Evolutionary conservation across 2,329 filamentous ascomycete species (phyloP).

Genomic region (Rhynchosporium graminicola): DNA sequence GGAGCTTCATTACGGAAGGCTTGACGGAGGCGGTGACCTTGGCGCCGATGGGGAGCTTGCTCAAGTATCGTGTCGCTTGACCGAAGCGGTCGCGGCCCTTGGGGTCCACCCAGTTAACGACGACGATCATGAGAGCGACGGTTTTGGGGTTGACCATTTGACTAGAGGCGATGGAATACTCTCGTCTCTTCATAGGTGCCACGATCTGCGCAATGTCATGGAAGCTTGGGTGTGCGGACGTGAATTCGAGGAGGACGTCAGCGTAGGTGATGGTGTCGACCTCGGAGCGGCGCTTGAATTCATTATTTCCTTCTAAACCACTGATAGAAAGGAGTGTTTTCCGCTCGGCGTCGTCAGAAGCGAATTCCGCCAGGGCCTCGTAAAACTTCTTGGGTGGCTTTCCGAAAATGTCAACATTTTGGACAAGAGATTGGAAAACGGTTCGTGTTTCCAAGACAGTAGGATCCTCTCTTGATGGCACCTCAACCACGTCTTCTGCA

Average conservation of each 20-base stretch:
- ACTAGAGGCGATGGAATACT: conserved; percentile 98
- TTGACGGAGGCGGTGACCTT: conserved; percentile 92
- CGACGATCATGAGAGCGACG: conserved; percentile 96
- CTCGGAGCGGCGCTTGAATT: conserved; percentile 91
- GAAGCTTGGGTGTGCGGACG: conserved; percentile 84
- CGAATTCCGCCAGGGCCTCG: conserved; percentile 84
- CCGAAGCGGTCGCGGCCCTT: conserved; percentile 86
- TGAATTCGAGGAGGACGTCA: conserved; percentile 86
- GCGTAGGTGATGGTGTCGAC: conserved; percentile 90
- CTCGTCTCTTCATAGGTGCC: conserved; percentile 87
- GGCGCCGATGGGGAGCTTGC: conserved; percentile 70
- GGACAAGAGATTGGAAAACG: conserved; percentile 84
- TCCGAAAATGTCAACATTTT: conserved; percentile 96
- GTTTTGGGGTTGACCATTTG: conserved; percentile 88
- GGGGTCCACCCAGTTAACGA: conserved; percentile 91
- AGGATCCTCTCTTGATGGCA: conserved; percentile 79
- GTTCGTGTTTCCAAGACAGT: conserved; percentile 81
- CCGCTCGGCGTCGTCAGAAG: conserved; percentile 79
- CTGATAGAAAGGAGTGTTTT: conserved; percentile 75
- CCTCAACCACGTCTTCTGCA: conserved; percentile 82
- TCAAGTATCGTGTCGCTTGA: conserved; percentile 89
- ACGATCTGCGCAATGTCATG: conserved; percentile 87
- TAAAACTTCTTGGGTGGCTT: conserved; percentile 98
- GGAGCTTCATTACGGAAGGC: conserved; percentile 99
- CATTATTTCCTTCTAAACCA: conserved; percentile 75